Conservation (phyloP, 129 eudicot genomes). For the Pulicaria dysenterica region DNA sequence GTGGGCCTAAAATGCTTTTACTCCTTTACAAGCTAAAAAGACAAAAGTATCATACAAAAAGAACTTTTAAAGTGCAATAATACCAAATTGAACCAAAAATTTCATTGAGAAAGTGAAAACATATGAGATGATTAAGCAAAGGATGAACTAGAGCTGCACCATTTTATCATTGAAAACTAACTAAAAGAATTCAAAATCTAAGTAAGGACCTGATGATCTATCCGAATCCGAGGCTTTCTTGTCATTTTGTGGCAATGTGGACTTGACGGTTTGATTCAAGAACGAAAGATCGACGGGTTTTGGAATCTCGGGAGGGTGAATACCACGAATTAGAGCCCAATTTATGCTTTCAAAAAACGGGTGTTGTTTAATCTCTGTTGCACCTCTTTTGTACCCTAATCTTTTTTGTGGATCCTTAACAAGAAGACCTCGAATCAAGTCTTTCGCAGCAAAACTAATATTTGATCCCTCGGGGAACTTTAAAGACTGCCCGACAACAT, state of each 20-base stretch:
- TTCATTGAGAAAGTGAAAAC: constrained; percentile 41
- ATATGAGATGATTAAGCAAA: constrained; percentile 22
- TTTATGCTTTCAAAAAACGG: constrained; percentile 79
- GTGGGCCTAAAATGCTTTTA: constrained; percentile 36
- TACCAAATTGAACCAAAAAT: constrained; percentile 29
- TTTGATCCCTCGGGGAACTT: constrained; percentile 84
- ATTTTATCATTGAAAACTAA: constrained; percentile 30
- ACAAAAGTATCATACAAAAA: constrained; percentile 27
- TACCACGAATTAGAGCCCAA: constrained; percentile 92
- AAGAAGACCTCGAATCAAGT: constrained; percentile 76
- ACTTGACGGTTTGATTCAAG: constrained; percentile 53
- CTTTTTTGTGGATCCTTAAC: constrained; percentile 84
- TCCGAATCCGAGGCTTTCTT: constrained; percentile 65
- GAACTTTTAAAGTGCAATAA: constrained; percentile 35
- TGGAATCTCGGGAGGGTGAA: constrained; percentile 81
- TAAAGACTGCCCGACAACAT: constrained; percentile 81
- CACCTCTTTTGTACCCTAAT: constrained; percentile 90
- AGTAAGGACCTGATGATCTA: constrained; percentile 83
- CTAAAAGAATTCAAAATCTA: constrained; percentile 90
- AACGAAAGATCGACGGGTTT: constrained; percentile 75
- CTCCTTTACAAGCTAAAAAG: constrained; percentile 30
- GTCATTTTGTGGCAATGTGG: constrained; percentile 52
- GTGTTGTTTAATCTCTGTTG: constrained; percentile 92
- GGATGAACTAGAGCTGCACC: constrained; percentile 8
- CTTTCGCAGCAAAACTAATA: constrained; percentile 86